A percentile compares a stretch with the other conserved stretches of the same genome.
Conservation (phyloP, 352 stramenopile genomes). For the Globisporangium carolinianum region DNA sequence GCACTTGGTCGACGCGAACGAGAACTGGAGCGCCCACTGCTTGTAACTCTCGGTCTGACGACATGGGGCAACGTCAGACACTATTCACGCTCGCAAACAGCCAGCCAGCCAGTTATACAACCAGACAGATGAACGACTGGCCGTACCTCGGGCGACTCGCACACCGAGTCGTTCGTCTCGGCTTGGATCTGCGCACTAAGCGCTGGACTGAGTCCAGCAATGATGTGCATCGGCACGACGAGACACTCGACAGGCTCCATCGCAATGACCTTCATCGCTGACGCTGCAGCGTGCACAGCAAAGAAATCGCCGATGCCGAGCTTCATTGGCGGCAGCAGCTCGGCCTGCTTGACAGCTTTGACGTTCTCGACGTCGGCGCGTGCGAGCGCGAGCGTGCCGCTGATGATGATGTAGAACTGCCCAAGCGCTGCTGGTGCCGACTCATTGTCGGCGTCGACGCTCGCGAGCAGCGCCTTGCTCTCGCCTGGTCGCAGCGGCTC, state of each 20-base stretch:
- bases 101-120: not conserved
- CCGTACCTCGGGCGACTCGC: conserved; percentile 34
- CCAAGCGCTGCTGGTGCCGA: conserved; percentile 14
- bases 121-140: too few species aligned
- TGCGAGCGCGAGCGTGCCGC: conserved; percentile 40
- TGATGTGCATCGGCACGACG: conserved; percentile 37
- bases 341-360: conserved; percentile 36
- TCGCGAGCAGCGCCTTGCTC: conserved; percentile 25
- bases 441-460: not conserved
- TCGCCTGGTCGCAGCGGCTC: conserved; percentile 46
- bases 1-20: conserved; percentile 31
- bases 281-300: conserved; percentile 19
- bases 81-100: not conserved
- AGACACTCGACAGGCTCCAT: conserved; percentile 66
- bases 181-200: conserved; percentile 29
- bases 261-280: conserved; percentile 54
- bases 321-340: conserved; percentile 44
- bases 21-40: conserved; percentile 65
- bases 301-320: conserved; percentile 74
- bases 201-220: conserved; percentile 21
- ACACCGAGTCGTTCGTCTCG: conserved; percentile 28
- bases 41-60: conserved; percentile 63
- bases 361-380: conserved; percentile 26
- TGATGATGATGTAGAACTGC: conserved; percentile 61
- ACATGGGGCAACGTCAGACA: too few species aligned